Evolutionary conservation across 2,329 filamentous ascomycete genomes (phyloP).

Genomic region (Fusarium nanum): DNA sequence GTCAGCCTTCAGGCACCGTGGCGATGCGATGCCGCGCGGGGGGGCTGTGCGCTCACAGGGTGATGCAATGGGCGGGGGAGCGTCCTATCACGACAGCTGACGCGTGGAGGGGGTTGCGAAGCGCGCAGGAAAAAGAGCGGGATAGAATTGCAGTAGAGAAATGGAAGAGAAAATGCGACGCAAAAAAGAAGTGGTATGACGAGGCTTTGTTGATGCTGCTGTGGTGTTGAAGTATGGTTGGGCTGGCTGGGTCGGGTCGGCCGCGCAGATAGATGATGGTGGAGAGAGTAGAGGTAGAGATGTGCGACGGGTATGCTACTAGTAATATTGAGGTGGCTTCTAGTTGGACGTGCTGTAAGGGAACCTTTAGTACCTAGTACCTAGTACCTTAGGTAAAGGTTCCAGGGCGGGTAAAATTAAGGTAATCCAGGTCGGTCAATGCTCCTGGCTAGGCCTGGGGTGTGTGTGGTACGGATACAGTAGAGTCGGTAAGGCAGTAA

Average conservation of each 20-base stretch:
- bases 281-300: slow-evolving; percentile 27
- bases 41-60: slow-evolving; percentile 56
- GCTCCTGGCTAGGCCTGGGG: not conserved
- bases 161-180: slow-evolving; percentile 28
- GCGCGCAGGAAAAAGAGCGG: slow-evolving; percentile 30
- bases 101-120: slow-evolving; percentile 47
- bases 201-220: not conserved
- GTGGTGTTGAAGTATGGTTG: slow-evolving; percentile 2
- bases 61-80: slow-evolving; percentile 49
- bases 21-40: slow-evolving; percentile 48
- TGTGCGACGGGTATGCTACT: slow-evolving; percentile 30
- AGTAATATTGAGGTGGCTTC: not conserved
- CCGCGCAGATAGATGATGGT: slow-evolving; percentile 38
- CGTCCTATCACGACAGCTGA: slow-evolving; percentile 46
- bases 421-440: slow-evolving; percentile 13
- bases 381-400: not conserved
- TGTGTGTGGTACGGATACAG: not conserved
- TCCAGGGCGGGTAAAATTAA: slow-evolving; percentile 32
- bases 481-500: slow-evolving; percentile 23
- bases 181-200: slow-evolving; percentile 24
- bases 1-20: slow-evolving; percentile 60
- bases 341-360: not conserved
- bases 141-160: slow-evolving; percentile 27
- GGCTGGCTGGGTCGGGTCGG: not conserved
- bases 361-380: not conserved